Percentiles rank a stretch among this genome's conserved stretches.
These are phyloP conservation scores for Colletotrichum tabaci DNA, from an alignment of 2,329 filamentous ascomycete genomes.

Conservation along the genomic window DNA sequence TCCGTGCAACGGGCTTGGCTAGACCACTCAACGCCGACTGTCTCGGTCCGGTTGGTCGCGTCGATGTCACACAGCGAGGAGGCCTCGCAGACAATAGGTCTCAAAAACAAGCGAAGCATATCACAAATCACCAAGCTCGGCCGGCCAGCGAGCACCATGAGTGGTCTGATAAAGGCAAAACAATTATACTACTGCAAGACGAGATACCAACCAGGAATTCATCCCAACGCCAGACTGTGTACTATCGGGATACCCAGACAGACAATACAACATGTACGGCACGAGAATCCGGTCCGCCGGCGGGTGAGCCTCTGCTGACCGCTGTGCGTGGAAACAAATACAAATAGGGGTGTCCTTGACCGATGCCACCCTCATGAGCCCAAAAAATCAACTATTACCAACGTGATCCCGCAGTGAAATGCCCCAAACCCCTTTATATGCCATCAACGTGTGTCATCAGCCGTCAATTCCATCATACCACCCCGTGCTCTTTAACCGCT, in stretches of 20 bases:
- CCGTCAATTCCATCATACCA: conserved; percentile 36
- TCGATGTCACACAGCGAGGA: neutral
- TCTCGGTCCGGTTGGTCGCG: neutral
- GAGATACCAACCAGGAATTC: neutral
- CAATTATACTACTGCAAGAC: conserved; percentile 6
- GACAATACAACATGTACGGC: conserved; percentile 9
- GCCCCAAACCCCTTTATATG: conserved; percentile 33
- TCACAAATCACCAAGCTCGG: neutral
- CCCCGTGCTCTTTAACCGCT: conserved; percentile 75
- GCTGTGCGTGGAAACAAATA: conserved; percentile 27
- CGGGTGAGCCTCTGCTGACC: neutral
- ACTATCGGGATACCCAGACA: neutral
- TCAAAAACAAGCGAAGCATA: neutral
- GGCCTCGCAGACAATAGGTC: neutral
- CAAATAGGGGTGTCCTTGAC: conserved; percentile 22
- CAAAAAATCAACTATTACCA: conserved; percentile 29
- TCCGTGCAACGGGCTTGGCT: neutral
- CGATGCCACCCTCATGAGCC: conserved; percentile 33
- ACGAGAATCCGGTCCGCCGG: neutral
- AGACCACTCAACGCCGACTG: neutral
- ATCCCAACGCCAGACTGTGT: conserved; percentile 17
- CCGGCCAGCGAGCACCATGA: neutral
- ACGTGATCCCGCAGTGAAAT: conserved; percentile 26
- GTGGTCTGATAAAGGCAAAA: neutral
- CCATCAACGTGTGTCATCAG: conserved; percentile 42